Conservation (phyloP, 495 filamentous ascomycete species). For the Aspergillus ostianus region DNA sequence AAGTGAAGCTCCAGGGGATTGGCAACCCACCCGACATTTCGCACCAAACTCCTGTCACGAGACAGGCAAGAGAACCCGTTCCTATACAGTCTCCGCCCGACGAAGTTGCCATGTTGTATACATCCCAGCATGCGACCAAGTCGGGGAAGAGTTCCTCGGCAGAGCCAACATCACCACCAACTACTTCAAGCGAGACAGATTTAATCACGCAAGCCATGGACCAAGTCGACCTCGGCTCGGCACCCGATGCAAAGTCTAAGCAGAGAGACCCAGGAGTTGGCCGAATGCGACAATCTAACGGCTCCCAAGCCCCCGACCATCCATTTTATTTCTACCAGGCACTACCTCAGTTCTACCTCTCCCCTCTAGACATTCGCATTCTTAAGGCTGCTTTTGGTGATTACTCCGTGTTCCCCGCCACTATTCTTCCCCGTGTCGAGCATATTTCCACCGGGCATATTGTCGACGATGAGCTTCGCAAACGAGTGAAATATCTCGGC, state of each 20-base stretch:
- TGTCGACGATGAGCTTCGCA: constrained; percentile 84
- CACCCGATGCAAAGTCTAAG: constrained; percentile 22
- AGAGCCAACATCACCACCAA: constrained; percentile 7
- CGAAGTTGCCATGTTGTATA: constrained; percentile 54
- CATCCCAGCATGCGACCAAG: constrained; percentile 44
- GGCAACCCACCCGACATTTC: constrained; percentile 63
- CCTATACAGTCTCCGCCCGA: constrained; percentile 43
- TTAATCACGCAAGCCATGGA: constrained; percentile 31
- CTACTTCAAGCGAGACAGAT: constrained; percentile 23
- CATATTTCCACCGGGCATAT: constrained; percentile 88
- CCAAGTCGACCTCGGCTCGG: constrained; percentile 22
- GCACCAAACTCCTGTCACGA: constrained; percentile 50
- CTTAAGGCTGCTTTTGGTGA: constrained; percentile 85
- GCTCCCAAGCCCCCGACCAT: constrained; percentile 34
- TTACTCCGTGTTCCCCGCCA: constrained; percentile 81
- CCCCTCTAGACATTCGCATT: constrained; percentile 92
- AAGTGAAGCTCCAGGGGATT: constrained; percentile 68
- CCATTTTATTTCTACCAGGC: constrained; percentile 86
- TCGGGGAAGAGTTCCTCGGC: constrained; percentile 40
- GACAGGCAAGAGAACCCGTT: constrained; percentile 45
- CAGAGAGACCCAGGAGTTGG: constrained; percentile 23
- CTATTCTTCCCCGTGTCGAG: constrained; percentile 86
- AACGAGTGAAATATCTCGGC: constrained; percentile 83
- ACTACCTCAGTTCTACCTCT: constrained; percentile 87
- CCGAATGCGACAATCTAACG: constrained; percentile 28